These are phyloP conservation scores for Esteya vermicola DNA, from an alignment of 2,329 filamentous ascomycete genomes.

Conservation along the genomic window DNA sequence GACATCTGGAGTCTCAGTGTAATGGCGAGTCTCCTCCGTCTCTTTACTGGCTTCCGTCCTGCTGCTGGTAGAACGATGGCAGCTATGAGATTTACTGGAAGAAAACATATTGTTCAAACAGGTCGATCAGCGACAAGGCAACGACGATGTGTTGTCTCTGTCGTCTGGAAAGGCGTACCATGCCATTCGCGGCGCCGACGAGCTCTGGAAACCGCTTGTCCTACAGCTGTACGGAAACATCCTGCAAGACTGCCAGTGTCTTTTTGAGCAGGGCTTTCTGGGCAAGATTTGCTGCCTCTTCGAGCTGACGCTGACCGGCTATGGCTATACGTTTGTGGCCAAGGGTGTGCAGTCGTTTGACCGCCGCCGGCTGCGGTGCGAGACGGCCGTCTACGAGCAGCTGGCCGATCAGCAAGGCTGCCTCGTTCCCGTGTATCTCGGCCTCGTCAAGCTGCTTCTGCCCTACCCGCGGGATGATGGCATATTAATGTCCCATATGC, in stretches of 20 bases:
- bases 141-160: no score
- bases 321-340: slow-evolving; percentile 9
- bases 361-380: not conserved
- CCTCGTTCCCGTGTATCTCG: slow-evolving; percentile 8
- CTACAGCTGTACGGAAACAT: slow-evolving; percentile 1
- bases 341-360: slow-evolving; percentile 4
- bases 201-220: no score
- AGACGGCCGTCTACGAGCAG: slow-evolving; percentile 3
- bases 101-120: no score
- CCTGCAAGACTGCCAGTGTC: slow-evolving; percentile 1
- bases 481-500: slow-evolving; percentile 7
- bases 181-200: no score
- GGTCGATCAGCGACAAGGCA: no score
- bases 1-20: no score
- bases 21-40: no score
- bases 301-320: slow-evolving; percentile 8
- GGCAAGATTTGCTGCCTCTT: slow-evolving; percentile 7
- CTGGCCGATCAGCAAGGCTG: slow-evolving; percentile 5
- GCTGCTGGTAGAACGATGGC: no score
- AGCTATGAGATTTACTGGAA: no score
- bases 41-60: no score
- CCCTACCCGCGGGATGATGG: slow-evolving; percentile 5
- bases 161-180: no score
- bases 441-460: slow-evolving; percentile 4
- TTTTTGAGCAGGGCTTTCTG: not conserved